Evolutionary conservation across 805 yeast species (phyloP).

Genomic region (Debaryomyces castellii): DNA sequence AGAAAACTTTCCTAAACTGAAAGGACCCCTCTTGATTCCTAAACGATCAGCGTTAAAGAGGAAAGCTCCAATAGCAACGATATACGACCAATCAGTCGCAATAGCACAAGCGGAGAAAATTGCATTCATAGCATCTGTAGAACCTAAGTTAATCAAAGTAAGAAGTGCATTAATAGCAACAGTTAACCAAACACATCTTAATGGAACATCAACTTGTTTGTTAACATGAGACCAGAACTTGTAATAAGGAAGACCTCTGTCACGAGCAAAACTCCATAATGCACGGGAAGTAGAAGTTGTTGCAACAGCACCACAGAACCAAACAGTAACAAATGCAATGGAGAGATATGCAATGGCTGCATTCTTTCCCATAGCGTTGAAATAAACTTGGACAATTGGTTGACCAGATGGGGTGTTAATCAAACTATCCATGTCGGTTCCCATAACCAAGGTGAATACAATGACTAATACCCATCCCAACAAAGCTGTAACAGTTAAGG

Average conservation of each 20-base stretch:
- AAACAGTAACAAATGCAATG: background rate
- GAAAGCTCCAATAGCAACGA: background rate
- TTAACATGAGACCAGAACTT: slow-evolving; percentile 2
- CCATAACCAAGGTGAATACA: slow-evolving; percentile 1
- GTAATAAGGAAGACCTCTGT: slow-evolving; percentile 1
- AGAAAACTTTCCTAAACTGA: background rate
- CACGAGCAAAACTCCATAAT: slow-evolving; percentile 1
- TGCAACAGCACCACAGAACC: slow-evolving; percentile 4
- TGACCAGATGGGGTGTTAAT: background rate
- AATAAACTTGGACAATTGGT: slow-evolving; percentile 1
- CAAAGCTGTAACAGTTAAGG: background rate
- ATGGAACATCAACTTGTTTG: background rate
- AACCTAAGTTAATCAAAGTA: slow-evolving; percentile 1
- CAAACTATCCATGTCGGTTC: background rate
- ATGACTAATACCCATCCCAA: slow-evolving; percentile 1
- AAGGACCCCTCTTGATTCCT: slow-evolving; percentile 1
- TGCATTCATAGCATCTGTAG: slow-evolving; percentile 1
- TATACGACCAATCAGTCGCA: slow-evolving; percentile 2
- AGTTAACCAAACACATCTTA: slow-evolving; percentile 2
- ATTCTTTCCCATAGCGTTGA: slow-evolving; percentile 1
- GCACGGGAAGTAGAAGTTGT: background rate
- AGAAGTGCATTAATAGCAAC: background rate
- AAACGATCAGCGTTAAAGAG: background rate
- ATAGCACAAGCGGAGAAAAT: slow-evolving; percentile 2
- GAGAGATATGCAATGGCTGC: slow-evolving; percentile 1